These are phyloP conservation scores for Blastobotrys persicus DNA, from an alignment of 1,139 yeast species.

Conservation along the genomic window DNA sequence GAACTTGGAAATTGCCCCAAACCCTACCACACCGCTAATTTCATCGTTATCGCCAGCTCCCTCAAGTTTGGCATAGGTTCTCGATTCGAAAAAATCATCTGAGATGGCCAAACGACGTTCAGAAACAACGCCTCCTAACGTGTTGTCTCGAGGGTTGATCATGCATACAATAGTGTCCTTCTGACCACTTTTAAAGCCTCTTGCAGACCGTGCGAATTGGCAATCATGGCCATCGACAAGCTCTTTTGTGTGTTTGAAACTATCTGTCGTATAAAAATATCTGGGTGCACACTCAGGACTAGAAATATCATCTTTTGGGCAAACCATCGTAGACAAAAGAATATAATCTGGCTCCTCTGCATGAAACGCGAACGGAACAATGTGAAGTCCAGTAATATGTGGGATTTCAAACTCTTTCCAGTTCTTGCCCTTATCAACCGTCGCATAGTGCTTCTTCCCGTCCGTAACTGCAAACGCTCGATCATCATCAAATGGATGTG, in stretches of 20 bases:
- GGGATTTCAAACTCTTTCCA: constrained; percentile 50
- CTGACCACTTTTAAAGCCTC: constrained; percentile 42
- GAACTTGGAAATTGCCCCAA: constrained; percentile 52
- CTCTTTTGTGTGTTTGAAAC: constrained; percentile 46
- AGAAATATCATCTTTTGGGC: constrained; percentile 37
- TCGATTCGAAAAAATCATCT: constrained; percentile 53
- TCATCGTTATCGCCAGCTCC: constrained; percentile 31
- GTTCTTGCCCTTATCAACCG: constrained; percentile 55
- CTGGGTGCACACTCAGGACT: constrained; percentile 38
- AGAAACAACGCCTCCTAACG: constrained; percentile 37
- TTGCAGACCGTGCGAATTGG: constrained; percentile 45
- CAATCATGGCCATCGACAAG: constrained; percentile 44
- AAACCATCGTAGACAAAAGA: constrained; percentile 42
- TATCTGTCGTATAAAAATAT: constrained; percentile 54
- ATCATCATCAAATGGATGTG: constrained; percentile 47
- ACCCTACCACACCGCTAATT: constrained; percentile 42
- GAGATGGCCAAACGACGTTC: constrained; percentile 47
- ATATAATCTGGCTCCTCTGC: constrained; percentile 43
- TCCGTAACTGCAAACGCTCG: constrained; percentile 52
- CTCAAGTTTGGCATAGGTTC: constrained; percentile 23
- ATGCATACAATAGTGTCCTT: constrained; percentile 53
- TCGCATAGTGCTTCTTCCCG: constrained; percentile 46
- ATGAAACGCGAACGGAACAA: constrained; percentile 41
- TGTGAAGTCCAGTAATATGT: constrained; percentile 26
- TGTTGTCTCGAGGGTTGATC: constrained; percentile 42